These are phyloP conservation scores for Knoxia roxburghii DNA, from an alignment of 257 asterid species.

Conservation along the genomic window DNA sequence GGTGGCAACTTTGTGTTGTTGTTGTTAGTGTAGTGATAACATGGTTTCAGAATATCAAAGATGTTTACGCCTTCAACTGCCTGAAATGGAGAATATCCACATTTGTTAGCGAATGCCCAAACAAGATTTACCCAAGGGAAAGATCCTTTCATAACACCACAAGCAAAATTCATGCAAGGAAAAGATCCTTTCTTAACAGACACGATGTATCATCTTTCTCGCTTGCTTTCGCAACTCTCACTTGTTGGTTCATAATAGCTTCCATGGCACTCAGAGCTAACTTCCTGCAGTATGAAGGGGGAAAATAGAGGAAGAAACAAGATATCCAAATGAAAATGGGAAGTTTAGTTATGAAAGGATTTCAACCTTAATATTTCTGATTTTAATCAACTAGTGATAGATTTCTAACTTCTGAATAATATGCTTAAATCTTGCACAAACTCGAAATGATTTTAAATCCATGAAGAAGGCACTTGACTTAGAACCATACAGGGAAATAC, in stretches of 20 bases:
- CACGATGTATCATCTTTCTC: constrained; percentile 32
- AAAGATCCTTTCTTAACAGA: too few species aligned
- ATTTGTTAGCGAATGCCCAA: neutral
- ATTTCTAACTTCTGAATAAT: too few species aligned
- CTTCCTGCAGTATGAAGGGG: constrained; percentile 41
- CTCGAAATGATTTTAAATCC: neutral
- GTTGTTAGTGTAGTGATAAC: constrained; percentile 52
- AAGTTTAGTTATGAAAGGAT: too few species aligned
- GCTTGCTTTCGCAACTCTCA: constrained; percentile 46
- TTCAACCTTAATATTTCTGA: too few species aligned
- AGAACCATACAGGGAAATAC: constrained; percentile 8
- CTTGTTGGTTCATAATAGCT: constrained; percentile 45
- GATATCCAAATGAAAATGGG: too few species aligned
- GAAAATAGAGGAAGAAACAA: neutral
- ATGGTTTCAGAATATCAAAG: constrained; percentile 84
- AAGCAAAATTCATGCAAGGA: neutral
- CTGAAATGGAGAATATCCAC: constrained; percentile 31
- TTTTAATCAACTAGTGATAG: neutral
- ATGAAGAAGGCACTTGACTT: neutral
- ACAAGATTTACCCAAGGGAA: neutral
- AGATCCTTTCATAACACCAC: neutral
- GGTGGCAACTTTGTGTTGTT: constrained; percentile 45
- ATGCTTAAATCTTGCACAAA: neutral
- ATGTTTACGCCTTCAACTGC: constrained; percentile 50
- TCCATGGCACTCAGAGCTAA: constrained; percentile 51